Evolutionary conservation across 179 eudicot genomes (phyloP).

Genomic region (Corrigiola litoralis): DNA sequence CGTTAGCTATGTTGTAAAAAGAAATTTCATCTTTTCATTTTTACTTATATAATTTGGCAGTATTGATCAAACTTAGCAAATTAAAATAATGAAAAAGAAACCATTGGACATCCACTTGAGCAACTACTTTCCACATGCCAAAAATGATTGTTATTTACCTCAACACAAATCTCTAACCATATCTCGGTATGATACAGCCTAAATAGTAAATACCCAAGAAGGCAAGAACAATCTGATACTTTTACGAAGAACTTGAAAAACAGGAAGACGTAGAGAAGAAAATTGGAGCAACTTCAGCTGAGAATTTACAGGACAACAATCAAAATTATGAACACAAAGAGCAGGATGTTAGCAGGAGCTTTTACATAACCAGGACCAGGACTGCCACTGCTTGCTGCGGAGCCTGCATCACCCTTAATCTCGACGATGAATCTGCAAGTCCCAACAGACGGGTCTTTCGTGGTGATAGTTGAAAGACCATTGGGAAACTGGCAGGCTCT

Average conservation of each 20-base stretch:
- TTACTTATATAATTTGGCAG: too few species aligned
- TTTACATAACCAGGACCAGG: neutral
- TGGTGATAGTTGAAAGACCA: conserved; percentile 26
- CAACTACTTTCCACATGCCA: neutral
- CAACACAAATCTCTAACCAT: neutral
- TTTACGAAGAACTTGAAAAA: neutral
- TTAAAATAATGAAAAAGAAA: too few species aligned
- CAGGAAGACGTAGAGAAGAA: neutral
- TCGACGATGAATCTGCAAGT: conserved; percentile 30
- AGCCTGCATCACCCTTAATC: conserved; percentile 22
- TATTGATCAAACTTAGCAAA: too few species aligned
- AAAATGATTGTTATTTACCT: neutral
- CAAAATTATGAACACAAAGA: conserved; percentile 8
- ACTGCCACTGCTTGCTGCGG: conserved; percentile 5
- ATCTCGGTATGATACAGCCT: neutral
- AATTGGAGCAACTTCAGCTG: neutral
- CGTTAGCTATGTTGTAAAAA: too few species aligned
- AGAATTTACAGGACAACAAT: conserved; percentile 9
- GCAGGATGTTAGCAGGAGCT: conserved; percentile 8
- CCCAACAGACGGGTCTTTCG: conserved; percentile 29
- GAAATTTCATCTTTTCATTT: too few species aligned
- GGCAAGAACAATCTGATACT: conserved; percentile 7
- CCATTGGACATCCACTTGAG: neutral
- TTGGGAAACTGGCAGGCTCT: conserved; percentile 34
- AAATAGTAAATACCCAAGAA: neutral